Evolutionary conservation across 1,284 basidiomycete species (phyloP).

Genomic region (Takashimella koratensis): DNA sequence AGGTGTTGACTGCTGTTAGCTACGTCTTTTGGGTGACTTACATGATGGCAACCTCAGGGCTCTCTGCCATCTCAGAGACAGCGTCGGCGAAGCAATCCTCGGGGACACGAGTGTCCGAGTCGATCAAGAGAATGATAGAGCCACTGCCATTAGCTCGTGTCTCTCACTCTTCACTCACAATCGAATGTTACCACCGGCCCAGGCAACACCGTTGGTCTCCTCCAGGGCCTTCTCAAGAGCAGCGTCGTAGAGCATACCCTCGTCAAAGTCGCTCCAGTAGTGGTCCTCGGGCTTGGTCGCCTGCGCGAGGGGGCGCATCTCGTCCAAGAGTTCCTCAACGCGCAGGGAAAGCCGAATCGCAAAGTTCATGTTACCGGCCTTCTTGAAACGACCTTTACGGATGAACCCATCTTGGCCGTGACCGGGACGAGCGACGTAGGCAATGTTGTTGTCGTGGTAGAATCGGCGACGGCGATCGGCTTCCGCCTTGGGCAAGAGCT

Average conservation of each 20-base stretch:
- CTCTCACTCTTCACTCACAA: constrained; percentile 18
- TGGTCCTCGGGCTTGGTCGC: constrained; percentile 17
- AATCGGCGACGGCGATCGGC: constrained; percentile 64
- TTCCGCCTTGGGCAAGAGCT: constrained; percentile 60
- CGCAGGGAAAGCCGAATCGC: constrained; percentile 66
- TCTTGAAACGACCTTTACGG: constrained; percentile 86
- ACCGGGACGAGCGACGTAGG: constrained; percentile 74
- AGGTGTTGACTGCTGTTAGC: constrained; percentile 29
- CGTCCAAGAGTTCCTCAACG: constrained; percentile 65
- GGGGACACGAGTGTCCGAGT: constrained; percentile 80
- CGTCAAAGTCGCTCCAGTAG: constrained; percentile 34
- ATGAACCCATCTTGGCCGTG: constrained; percentile 66
- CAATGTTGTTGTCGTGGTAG: constrained; percentile 75
- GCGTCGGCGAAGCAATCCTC: constrained; percentile 82
- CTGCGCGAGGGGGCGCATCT: constrained; percentile 46
- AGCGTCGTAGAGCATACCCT: constrained; percentile 34
- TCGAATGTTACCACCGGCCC: constrained; percentile 45
- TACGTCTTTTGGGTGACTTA: constrained; percentile 51
- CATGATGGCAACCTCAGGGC: constrained; percentile 74
- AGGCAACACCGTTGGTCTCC: constrained; percentile 56
- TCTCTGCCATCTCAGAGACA: constrained; percentile 70
- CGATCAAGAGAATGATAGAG: constrained; percentile 65
- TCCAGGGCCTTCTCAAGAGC: constrained; percentile 47
- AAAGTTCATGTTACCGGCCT: constrained; percentile 85
- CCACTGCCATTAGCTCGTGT: constrained; percentile 55